Base-by-base conservation (phyloP, 106 monocot genomes). In the Chionographis japonica region DNA sequence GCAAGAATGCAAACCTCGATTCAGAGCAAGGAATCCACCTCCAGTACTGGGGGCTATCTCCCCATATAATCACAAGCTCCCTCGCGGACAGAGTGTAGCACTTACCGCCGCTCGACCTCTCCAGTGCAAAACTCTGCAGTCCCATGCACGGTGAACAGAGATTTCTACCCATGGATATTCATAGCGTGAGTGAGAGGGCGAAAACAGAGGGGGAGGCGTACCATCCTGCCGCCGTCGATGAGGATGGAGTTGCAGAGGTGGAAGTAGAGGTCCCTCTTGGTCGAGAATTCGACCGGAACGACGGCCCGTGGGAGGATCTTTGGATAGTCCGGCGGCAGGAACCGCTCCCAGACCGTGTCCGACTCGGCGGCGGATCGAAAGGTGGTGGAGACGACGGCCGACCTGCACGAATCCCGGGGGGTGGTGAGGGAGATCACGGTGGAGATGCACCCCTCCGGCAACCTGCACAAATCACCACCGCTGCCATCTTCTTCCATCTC, bases 261-360 rank as follows among this genome's bases (percentile, higher is more conserved):
- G 54, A 80, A 66, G 74, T 62, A 89, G 27, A 84, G 79, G 3
- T 85, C 81, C 67, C 62, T 84, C 63, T 63, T 69, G 15, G 85
- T 75, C 35, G 62, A 18, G 73, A 17, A 65, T 35, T 56, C 46
- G 2, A 67, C 56, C 37, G 70, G 65, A 20, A 36, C 41, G 18
- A 49, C 70, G 37, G 63, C 54, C 43, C 67, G 68, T 11, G 64
- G 52, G 27, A 80, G 27, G 17, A 85, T 68, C 14, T 17, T 51
- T 12, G 19, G 15, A 52, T 73, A 61, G 46, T 89, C 81, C 35
- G 67, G 11, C 58, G 85, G 85, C 15, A 85, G 65, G 73, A 85
- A 85, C 9, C 79, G 50, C 9, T 68, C 40, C 88, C 82, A 89
- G n/a, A 77, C 68, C 52, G 58, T 12, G 40, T 89, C 73, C 27